Evolutionary conservation across 306 rosid species (phyloP).

Genomic region (Quercus robur): DNA sequence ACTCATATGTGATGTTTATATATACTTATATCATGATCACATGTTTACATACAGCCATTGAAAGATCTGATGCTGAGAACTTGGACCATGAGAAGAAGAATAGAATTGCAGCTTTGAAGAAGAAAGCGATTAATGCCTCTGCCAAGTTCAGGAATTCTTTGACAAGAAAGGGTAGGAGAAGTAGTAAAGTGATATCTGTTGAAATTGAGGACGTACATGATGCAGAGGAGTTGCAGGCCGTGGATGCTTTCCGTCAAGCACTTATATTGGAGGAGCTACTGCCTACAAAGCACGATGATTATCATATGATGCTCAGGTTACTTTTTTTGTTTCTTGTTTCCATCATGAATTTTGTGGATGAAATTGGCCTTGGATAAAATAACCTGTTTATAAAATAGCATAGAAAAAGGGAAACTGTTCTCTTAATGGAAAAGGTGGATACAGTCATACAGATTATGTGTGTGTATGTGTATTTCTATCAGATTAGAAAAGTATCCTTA

Average conservation of each 20-base stretch:
- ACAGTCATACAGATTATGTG: background rate
- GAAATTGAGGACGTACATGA: constrained; percentile 80
- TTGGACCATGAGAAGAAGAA: constrained; percentile 46
- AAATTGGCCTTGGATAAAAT: background rate
- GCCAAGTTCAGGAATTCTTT: constrained; percentile 58
- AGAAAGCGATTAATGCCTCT: constrained; percentile 67
- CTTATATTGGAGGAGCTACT: constrained; percentile 73
- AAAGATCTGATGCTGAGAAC: constrained; percentile 29
- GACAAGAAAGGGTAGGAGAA: constrained; percentile 60
- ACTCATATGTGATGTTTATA: background rate
- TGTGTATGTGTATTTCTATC: background rate
- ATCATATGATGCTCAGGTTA: constrained; percentile 86
- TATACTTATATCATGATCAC: background rate
- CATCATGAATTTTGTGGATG: background rate
- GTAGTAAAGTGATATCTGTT: constrained; percentile 72
- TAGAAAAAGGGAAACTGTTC: background rate
- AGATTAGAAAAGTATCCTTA: background rate
- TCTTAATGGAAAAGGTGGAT: background rate
- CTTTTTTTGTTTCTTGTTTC: background rate
- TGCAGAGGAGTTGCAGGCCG: constrained; percentile 65
- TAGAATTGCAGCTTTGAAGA: constrained; percentile 46
- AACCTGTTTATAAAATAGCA: background rate
- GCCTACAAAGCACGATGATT: constrained; percentile 83
- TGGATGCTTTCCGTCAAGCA: constrained; percentile 72
- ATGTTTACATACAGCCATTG: constrained; percentile 14